These are phyloP conservation scores for Fusarium zealandicum DNA, from an alignment of 2,329 filamentous ascomycete genomes.

Conservation along the genomic window DNA sequence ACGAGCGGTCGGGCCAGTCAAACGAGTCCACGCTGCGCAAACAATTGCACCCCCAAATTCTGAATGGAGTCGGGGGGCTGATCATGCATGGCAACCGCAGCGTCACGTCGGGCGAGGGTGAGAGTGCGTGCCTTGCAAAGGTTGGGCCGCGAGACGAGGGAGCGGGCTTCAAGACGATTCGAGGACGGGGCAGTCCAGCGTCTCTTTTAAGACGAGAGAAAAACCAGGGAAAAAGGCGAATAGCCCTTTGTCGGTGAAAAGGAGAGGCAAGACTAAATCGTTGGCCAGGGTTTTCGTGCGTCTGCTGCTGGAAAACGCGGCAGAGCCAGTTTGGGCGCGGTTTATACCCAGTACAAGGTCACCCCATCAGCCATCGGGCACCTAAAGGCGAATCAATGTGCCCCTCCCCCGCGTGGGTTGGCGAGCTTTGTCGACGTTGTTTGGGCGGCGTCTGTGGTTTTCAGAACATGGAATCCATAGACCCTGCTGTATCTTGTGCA, in stretches of 20 bases:
- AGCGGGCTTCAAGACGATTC: too few species aligned
- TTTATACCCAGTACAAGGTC: slow-evolving; percentile 31
- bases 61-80: slow-evolving; percentile 42
- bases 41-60: slow-evolving; percentile 36
- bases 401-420: slow-evolving; percentile 41
- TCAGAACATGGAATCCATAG: slow-evolving; percentile 17
- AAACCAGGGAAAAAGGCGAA: neutral
- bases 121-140: slow-evolving; percentile 36
- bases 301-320: slow-evolving; percentile 35
- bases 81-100: slow-evolving; percentile 44
- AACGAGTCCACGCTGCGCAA: slow-evolving; percentile 41
- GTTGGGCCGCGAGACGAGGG: slow-evolving; percentile 39
- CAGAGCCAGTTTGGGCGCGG: slow-evolving; percentile 38
- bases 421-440: slow-evolving; percentile 27
- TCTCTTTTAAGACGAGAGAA: slow-evolving; percentile 4
- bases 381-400: slow-evolving; percentile 34
- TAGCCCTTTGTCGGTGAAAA: slow-evolving; percentile 8
- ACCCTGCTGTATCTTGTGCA: slow-evolving; percentile 25
- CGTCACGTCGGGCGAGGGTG: slow-evolving; percentile 40
- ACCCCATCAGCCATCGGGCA: slow-evolving; percentile 37
- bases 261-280: slow-evolving; percentile 13
- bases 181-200: slow-evolving; percentile 6
- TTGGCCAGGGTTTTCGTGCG: slow-evolving; percentile 24
- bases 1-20: slow-evolving; percentile 38
- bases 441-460: slow-evolving; percentile 28